These are phyloP conservation scores for Hortiboletus flavorubellus DNA, from an alignment of 768 basidiomycete species.

Conservation along the genomic window DNA sequence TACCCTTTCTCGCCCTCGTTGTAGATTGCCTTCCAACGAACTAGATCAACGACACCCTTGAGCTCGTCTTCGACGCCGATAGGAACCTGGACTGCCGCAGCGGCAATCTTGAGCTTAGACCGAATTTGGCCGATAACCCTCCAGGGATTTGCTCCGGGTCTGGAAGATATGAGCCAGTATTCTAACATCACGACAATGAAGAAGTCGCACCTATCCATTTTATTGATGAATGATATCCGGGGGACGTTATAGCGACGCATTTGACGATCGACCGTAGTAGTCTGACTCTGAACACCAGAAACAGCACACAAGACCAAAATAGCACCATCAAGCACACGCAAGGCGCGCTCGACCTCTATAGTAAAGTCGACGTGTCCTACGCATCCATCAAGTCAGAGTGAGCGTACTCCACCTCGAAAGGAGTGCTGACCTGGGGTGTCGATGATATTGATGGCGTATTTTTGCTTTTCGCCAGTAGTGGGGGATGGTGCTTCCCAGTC, in stretches of 20 bases:
- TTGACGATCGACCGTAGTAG: conserved; percentile 97
- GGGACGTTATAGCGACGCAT: conserved; percentile 98
- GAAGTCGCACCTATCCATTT: conserved; percentile 82
- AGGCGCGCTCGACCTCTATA: conserved; percentile 96
- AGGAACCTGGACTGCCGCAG: conserved; percentile 94
- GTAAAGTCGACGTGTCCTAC: conserved; percentile 99
- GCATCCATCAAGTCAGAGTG: neutral
- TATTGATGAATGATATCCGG: conserved; percentile 94
- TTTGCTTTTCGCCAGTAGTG: conserved; percentile 59
- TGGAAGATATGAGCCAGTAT: conserved; percentile 25
- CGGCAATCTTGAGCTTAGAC: conserved; percentile 84
- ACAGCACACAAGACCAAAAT: conserved; percentile 96
- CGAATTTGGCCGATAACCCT: conserved; percentile 90
- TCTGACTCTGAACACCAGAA: conserved; percentile 96
- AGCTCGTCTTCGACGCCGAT: conserved; percentile 89
- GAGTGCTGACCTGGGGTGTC: conserved; percentile 80
- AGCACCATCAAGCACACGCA: conserved; percentile 95
- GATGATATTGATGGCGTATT: conserved; percentile 96
- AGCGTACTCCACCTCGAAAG: neutral
- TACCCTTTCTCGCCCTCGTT: conserved; percentile 95
- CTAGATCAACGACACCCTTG: conserved; percentile 89
- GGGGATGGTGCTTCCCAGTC: conserved; percentile 84
- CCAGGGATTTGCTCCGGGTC: conserved; percentile 97
- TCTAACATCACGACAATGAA: neutral
- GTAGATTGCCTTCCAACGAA: conserved; percentile 92